These are phyloP conservation scores for Lactarius deliciosus DNA, from an alignment of 768 basidiomycete species.

Conservation along the genomic window DNA sequence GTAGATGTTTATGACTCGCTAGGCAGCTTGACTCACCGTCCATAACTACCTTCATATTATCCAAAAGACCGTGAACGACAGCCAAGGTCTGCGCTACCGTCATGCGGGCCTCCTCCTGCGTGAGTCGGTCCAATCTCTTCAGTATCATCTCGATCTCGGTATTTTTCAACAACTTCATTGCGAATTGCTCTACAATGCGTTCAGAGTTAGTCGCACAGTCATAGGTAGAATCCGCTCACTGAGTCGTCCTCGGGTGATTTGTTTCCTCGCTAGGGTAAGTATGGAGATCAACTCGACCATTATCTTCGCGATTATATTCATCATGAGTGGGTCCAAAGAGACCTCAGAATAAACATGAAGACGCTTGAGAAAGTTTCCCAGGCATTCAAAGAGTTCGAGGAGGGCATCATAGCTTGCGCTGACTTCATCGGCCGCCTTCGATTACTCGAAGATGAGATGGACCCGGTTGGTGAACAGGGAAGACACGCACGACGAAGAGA, in stretches of 20 bases:
- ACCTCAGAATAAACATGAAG: slow-evolving; percentile 2
- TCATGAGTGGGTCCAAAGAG: neutral
- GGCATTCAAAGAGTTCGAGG: slow-evolving; percentile 4
- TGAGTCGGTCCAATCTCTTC: slow-evolving; percentile 17
- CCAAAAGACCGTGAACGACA: slow-evolving; percentile 10
- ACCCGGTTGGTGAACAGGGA: too few species aligned
- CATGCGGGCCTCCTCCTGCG: slow-evolving; percentile 12
- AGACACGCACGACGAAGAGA: slow-evolving; percentile 3
- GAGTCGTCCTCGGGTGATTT: slow-evolving; percentile 10
- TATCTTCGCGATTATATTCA: slow-evolving; percentile 12
- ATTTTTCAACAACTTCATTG: slow-evolving; percentile 1
- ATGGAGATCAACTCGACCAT: slow-evolving; percentile 9
- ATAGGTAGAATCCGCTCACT: neutral
- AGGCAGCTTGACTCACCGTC: neutral
- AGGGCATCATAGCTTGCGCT: slow-evolving; percentile 19
- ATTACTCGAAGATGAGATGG: neutral
- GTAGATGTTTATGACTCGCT: neutral
- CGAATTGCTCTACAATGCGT: slow-evolving; percentile 4
- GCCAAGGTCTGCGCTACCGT: slow-evolving; percentile 4
- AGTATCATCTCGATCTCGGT: slow-evolving; percentile 3
- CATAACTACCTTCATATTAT: slow-evolving; percentile 15
- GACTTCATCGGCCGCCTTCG: neutral
- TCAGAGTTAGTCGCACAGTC: neutral
- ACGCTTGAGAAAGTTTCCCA: slow-evolving; percentile 4
- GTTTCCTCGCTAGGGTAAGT: slow-evolving; percentile 8